Conservation (phyloP, 1,284 basidiomycete species). For the Ceratobasidium papillatum region DNA sequence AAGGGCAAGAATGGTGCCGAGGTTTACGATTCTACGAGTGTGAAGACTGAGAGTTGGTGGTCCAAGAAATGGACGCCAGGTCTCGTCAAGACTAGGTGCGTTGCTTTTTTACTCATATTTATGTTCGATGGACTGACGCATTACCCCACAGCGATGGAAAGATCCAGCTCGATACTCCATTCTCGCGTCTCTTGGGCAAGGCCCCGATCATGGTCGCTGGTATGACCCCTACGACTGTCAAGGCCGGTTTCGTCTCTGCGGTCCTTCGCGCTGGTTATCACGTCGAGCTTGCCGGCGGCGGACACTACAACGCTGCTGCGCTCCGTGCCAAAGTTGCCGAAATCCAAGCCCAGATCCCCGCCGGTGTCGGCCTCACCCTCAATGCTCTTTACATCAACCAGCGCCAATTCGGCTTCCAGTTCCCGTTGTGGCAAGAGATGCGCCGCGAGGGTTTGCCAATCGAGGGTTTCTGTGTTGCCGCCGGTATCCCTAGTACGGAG, state of each 20-base stretch:
- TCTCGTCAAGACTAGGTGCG: slow-evolving; percentile 88
- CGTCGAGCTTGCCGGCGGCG: slow-evolving; percentile 96
- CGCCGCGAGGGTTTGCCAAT: slow-evolving; percentile 93
- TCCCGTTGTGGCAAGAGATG: slow-evolving; percentile 98
- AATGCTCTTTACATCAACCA: slow-evolving; percentile 99
- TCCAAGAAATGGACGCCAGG: slow-evolving; percentile 84
- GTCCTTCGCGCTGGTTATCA: slow-evolving; percentile 95
- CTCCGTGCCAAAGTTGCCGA: slow-evolving; percentile 90
- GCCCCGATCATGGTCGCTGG: slow-evolving; percentile 98
- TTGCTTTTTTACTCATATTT: slow-evolving; percentile 12
- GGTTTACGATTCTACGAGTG: slow-evolving; percentile 72
- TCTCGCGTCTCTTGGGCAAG: slow-evolving; percentile 94
- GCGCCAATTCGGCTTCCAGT: slow-evolving; percentile 95
- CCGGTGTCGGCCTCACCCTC: slow-evolving; percentile 90
- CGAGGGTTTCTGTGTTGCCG: slow-evolving; percentile 98
- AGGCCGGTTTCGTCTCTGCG: slow-evolving; percentile 90
- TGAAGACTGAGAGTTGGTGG: slow-evolving; percentile 91
- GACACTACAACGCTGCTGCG: slow-evolving; percentile 91
- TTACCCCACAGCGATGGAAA: slow-evolving; percentile 75
- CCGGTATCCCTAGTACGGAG: slow-evolving; percentile 91
- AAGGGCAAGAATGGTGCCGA: slow-evolving; percentile 87
- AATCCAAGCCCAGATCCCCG: slow-evolving; percentile 82
- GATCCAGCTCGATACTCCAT: slow-evolving; percentile 92
- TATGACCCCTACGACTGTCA: slow-evolving; percentile 96
- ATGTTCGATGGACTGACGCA: background rate